Conservation (phyloP, 2,329 filamentous ascomycete species). For the Trichoderma arundinaceum region DNA sequence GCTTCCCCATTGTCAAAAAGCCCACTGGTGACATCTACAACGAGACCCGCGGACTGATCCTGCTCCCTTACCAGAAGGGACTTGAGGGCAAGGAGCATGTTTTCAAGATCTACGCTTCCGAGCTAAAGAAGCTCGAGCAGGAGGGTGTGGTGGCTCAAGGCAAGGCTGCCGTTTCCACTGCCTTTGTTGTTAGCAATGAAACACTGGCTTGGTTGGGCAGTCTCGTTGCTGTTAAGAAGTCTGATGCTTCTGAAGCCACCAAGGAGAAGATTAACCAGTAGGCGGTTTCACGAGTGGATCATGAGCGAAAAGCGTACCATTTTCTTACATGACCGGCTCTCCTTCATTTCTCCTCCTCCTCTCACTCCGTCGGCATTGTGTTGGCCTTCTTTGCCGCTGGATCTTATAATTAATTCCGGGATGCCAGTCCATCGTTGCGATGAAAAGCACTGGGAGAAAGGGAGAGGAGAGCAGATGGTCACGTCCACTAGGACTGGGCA, state of each 20-base stretch:
- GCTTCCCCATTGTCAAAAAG: slow-evolving; percentile 76
- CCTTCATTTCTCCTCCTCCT: not conserved
- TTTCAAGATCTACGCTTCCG: slow-evolving; percentile 59
- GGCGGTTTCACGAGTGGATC: slow-evolving; percentile 25
- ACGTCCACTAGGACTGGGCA: not conserved
- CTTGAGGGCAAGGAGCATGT: slow-evolving; percentile 67
- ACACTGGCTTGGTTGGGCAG: slow-evolving; percentile 65
- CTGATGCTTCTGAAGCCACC: slow-evolving; percentile 60
- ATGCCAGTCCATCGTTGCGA: not conserved
- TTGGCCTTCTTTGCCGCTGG: not conserved
- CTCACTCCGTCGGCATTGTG: not conserved
- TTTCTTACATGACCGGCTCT: slow-evolving; percentile 8
- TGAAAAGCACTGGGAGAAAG: slow-evolving; percentile 1
- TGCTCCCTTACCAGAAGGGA: slow-evolving; percentile 67
- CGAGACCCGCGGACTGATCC: slow-evolving; percentile 65
- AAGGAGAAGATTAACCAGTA: slow-evolving; percentile 59
- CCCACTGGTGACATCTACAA: slow-evolving; percentile 72
- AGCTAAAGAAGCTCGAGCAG: slow-evolving; percentile 68
- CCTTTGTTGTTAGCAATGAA: slow-evolving; percentile 69
- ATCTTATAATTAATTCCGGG: not conserved
- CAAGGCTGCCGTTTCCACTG: slow-evolving; percentile 72
- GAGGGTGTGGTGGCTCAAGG: slow-evolving; percentile 69
- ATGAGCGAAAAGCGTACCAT: slow-evolving; percentile 6
- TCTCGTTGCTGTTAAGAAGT: slow-evolving; percentile 66
- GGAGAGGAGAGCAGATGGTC: not conserved